These are phyloP conservation scores for Pseudoturritis turrita DNA, from an alignment of 345 rosid genomes.

Conservation along the genomic window DNA sequence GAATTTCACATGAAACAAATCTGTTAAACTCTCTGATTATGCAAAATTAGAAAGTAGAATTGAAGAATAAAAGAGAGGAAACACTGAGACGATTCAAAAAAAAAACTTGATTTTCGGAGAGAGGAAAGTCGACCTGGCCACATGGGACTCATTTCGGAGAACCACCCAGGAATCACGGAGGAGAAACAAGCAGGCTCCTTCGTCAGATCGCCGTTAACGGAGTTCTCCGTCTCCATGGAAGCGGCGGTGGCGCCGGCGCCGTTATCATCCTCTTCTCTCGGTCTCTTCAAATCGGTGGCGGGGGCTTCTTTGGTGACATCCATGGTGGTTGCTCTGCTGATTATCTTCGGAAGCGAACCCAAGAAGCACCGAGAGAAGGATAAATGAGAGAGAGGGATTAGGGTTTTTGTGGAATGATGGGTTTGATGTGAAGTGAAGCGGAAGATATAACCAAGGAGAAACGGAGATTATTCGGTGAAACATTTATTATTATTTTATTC, in stretches of 20 bases:
- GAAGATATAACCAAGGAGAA: constrained; percentile 12
- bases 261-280: constrained; percentile 50
- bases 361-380: neutral
- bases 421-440: constrained; percentile 14
- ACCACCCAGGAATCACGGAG: constrained; percentile 83
- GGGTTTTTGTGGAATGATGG: constrained; percentile 21
- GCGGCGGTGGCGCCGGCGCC: constrained; percentile 35
- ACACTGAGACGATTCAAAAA: neutral
- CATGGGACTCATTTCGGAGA: constrained; percentile 87
- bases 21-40: no score
- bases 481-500: neutral
- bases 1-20: no score
- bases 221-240: constrained; percentile 35
- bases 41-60: no score
- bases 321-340: constrained; percentile 11
- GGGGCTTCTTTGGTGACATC: constrained; percentile 24
- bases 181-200: constrained; percentile 45
- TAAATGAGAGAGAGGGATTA: constrained; percentile 12
- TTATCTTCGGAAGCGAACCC: neutral
- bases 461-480: neutral
- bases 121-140: constrained; percentile 58
- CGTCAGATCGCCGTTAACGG: constrained; percentile 12
- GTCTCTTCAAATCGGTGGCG: constrained; percentile 53
- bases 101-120: no score
- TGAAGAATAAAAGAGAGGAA: neutral